Base-by-base conservation (phyloP, 2,329 filamentous ascomycete genomes). In the Colletotrichum paranaense region DNA sequence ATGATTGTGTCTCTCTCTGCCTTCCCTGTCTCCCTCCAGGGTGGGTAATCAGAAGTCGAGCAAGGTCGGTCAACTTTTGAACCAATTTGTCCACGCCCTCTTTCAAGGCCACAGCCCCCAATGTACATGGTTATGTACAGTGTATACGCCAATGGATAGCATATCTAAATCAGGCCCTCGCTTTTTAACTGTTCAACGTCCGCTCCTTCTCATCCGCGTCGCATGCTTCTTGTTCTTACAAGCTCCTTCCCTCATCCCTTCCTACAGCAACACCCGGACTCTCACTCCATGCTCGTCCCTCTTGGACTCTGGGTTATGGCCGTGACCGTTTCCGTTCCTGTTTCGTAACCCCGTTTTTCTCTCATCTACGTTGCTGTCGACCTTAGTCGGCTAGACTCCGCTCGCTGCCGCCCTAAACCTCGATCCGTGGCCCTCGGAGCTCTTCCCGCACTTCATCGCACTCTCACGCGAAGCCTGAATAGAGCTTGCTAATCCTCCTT, bases 231-330 rank as follows among this genome's bases (percentile, higher is more conserved):
- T 64, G 62, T 58, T 68, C 72, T 72, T 58, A 74, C 72, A 74
- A 67, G 57, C 32, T 57, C 72, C 66, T 52, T 46, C 62, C 57
- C 65, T 67, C 70, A 67, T 68, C 67, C 55, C 70, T 73, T 74
- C 66, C 59, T 70, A 67, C 62, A 74, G 68, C 63, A 74, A 74
- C 72, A 67, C 72, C 68, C 72, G 68, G 72, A 71, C 68, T 72
- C 55, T 56, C 62, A 55, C 55, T 72, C 72, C 68, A 72, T 74
- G 71, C 73, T 75, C 70, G 70, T 69, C 66, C 73, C 66, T 62
- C 65, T 67, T 66, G 72, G 66, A 72, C 57, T 72, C 71, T 75
- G 66, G 73, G 71, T 75, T 70, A 75, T 75, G 73, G 71, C 73
- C 66, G 65, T 74, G 73, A 73, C 71, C 65, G 73, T 74, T 75